Base-by-base conservation (phyloP, 805 yeast species). In the Lipomyces mesembrius region DNA sequence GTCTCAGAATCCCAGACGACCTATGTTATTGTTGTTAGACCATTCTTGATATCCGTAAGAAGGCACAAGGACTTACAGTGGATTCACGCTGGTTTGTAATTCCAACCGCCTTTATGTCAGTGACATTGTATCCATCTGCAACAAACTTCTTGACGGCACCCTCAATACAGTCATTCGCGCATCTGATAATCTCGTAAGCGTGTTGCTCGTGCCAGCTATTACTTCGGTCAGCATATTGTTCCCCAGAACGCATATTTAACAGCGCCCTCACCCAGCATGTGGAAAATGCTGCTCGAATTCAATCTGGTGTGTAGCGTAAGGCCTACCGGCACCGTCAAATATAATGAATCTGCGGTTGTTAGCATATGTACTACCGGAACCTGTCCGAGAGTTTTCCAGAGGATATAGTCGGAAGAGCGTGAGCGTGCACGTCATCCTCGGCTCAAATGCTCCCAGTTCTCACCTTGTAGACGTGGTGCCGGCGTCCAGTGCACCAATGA, bases 21-120 rank as follows among this genome's bases (percentile, higher is more conserved):
- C 68, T 65, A 39, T 22, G 8, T 17, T 17, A 43, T 17, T n/a
- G 4, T n/a, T 9, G 22, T 17, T n/a, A 20, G 25, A 2, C 37
- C 6, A 43, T 34, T n/a, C 9, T 29, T 6, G n/a, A 25, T 17
- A 12, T 11, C 34, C 4, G 14, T 25, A 52, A 25, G 55, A 22
- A 27, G 20, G 8, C 2, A 29, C 27, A 62, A 89, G 61, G 39
- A 43, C 62, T 8, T 57, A 66, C 83, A 35, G 97, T 89, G 55
- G 98, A 93, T 80, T 93, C 98, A 76, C 98, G 86, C 95, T 94
- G 96, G 79, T 92, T 94, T 61, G 98, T 95, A 72, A 93, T 86
- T 32, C 98, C 98, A 72, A 93, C 83, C 58, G 91, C 87, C 66
- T 82, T 85, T 66, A 93, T 87, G 72, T 82, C 83, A 76, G 71